These are phyloP conservation scores for Acacia pycnantha DNA, from an alignment of 331 rosid genomes.

Conservation along the genomic window DNA sequence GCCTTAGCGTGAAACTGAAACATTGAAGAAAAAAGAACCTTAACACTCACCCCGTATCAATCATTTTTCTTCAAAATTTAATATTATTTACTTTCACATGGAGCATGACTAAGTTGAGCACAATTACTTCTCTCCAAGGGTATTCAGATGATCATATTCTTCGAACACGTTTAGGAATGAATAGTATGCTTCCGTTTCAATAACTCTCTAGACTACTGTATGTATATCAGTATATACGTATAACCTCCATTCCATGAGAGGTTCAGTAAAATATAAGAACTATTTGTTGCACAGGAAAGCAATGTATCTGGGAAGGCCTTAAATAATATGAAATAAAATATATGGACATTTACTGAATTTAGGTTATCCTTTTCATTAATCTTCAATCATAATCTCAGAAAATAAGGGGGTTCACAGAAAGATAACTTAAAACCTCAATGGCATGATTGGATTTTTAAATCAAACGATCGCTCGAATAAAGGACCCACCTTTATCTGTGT, in stretches of 20 bases:
- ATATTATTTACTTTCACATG: conserved; percentile 11
- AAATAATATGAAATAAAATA: too few relatives aligned
- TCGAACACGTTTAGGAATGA: neutral
- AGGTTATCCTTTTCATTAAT: neutral
- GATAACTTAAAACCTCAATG: neutral
- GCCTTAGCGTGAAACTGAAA: neutral
- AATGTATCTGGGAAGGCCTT: too few relatives aligned
- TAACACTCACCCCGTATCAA: conserved; percentile 1
- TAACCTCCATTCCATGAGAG: neutral
- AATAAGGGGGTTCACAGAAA: neutral
- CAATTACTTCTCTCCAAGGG: neutral
- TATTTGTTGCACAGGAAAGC: neutral
- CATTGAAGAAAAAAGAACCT: conserved; percentile 17
- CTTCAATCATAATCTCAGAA: neutral
- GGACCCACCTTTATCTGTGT: neutral
- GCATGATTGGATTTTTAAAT: too few relatives aligned
- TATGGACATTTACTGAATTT: neutral
- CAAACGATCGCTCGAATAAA: neutral
- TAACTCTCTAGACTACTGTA: neutral
- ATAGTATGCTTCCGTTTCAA: neutral
- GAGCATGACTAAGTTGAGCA: neutral
- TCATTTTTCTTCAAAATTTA: neutral
- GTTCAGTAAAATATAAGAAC: neutral
- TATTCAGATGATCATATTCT: neutral
- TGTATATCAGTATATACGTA: too few relatives aligned